Evolutionary conservation across 2,329 filamentous ascomycete species (phyloP), one percentile per base, ranked within the genome.

Genomic region (Aspergillus quadrilineatus): DNA sequence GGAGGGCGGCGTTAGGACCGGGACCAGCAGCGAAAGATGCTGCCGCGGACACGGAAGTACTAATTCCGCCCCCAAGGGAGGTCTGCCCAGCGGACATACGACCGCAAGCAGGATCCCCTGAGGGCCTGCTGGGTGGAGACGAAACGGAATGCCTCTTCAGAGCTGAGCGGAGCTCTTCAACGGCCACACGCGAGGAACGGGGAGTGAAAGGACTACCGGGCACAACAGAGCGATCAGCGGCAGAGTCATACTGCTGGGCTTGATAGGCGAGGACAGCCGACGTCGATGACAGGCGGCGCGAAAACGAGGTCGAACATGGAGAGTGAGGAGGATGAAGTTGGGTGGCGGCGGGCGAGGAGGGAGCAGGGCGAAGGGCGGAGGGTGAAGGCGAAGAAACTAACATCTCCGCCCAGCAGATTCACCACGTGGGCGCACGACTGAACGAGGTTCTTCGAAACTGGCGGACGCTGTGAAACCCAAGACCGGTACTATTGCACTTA

Each of bases 321-420:
- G 51, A 55, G 43, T 56, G 51, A 56, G 52, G 51, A 50, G 52
- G 52, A 52, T 55, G 50, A 49, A 41, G 43, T 45, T 48, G 34
- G 56, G 52, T 56, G 48, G 56, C 56, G 47, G 66, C 60, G 57
- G 67, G 59, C 53, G 66, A 65, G 50, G 61, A 65, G 53, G 64
- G 60, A 32, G 69, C 66, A 56, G 67, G 64, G 60, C 71, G 73
- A 60, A 76, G 64, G 50, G 72, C 67, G 58, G 73, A 71, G 28
- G 74, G 72, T 54, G 74, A 76, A 42, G 75, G 72, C 57, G 74
- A 76, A 29, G 75, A 75, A 58, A 72, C 67, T 65, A 75, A 69
- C 72, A 76, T 75, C 58, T 67, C 63, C 63, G 65, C 63, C 63
- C 63, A 65, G 64, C 63, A 65, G 66, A 60, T 60, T 60, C 65